Conservation (phyloP, 805 yeast genomes). For the Saccharomyces mikatae region DNA sequence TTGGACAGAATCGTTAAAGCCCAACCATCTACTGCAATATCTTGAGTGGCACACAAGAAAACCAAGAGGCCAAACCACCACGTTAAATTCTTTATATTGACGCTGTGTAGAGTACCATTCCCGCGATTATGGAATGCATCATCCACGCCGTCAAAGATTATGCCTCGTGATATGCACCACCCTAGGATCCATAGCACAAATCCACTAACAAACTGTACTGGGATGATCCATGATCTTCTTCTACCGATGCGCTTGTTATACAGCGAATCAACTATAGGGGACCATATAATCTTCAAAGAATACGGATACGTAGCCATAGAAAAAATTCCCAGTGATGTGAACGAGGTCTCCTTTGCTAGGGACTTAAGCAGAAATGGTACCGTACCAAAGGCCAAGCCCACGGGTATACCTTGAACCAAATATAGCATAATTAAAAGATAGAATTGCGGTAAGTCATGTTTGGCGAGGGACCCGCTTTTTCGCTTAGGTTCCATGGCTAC, state of each 20-base stretch:
- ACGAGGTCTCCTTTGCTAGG: constrained; percentile 49
- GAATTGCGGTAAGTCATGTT: constrained; percentile 66
- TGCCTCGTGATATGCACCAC: constrained; percentile 35
- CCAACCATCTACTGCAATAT: constrained; percentile 99
- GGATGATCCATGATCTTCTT: constrained; percentile 88
- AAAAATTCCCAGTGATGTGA: constrained; percentile 84
- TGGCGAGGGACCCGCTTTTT: constrained; percentile 18
- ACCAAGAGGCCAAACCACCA: constrained; percentile 67
- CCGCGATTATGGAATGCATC: constrained; percentile 16
- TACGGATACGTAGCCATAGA: constrained; percentile 92
- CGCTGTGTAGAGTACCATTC: constrained; percentile 4
- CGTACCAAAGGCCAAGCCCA: constrained; percentile 91
- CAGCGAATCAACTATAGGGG: constrained; percentile 89
- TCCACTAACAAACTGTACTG: constrained; percentile 80
- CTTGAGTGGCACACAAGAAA: constrained; percentile 92
- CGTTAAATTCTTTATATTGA: constrained; percentile 42
- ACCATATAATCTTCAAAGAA: constrained; percentile 86
- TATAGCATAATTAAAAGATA: constrained; percentile 64
- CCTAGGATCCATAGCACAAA: constrained; percentile 62
- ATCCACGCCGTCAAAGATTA: constrained; percentile 35
- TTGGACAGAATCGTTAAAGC: constrained; percentile 80
- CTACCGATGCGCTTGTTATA: constrained; percentile 65
- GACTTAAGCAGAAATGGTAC: constrained; percentile 84
- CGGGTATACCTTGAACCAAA: constrained; percentile 91
- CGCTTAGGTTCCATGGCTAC: neutral